A percentile compares a stretch with the other conserved stretches of the same genome.
Conservation (phyloP, 331 rosid species). For the Pyrus hybrid region DNA sequence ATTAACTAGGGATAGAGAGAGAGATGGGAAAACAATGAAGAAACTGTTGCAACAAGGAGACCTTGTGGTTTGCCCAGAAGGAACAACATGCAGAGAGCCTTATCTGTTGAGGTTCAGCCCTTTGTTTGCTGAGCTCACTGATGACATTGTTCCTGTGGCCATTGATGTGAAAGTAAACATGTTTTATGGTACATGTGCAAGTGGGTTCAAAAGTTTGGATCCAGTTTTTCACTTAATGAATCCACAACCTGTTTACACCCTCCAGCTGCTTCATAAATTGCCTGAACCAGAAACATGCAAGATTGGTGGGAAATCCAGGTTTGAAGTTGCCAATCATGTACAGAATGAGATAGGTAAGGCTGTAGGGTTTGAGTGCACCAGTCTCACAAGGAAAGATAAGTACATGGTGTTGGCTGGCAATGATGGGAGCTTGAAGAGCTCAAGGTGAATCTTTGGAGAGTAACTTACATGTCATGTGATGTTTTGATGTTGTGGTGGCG, state of each 20-base stretch:
- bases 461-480: not conserved
- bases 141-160: slow-evolving; percentile 57
- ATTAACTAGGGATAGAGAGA: slow-evolving; percentile 41
- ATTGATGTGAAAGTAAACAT: slow-evolving; percentile 36
- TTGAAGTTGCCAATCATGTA: slow-evolving; percentile 61
- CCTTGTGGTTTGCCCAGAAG: slow-evolving; percentile 71
- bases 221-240: slow-evolving; percentile 34
- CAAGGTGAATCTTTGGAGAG: not conserved
- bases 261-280: slow-evolving; percentile 22
- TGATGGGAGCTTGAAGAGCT: slow-evolving; percentile 25
- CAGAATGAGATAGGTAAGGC: slow-evolving; percentile 44
- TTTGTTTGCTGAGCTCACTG: slow-evolving; percentile 51
- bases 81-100: slow-evolving; percentile 80
- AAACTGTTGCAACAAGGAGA: slow-evolving; percentile 31
- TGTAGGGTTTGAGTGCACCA: slow-evolving; percentile 45
- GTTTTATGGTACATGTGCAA: slow-evolving; percentile 60
- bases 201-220: slow-evolving; percentile 46
- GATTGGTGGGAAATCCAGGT: slow-evolving; percentile 28
- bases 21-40: slow-evolving; percentile 39
- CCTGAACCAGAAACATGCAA: slow-evolving; percentile 18
- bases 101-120: slow-evolving; percentile 75
- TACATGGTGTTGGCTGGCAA: slow-evolving; percentile 49
- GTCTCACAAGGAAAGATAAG: slow-evolving; percentile 49
- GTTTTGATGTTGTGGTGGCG: no score
- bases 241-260: slow-evolving; percentile 28